Evolutionary conservation across 164 flowering plant species (phyloP), one percentile per base, ranked within the genome.

Genomic region (Piper betle): DNA sequence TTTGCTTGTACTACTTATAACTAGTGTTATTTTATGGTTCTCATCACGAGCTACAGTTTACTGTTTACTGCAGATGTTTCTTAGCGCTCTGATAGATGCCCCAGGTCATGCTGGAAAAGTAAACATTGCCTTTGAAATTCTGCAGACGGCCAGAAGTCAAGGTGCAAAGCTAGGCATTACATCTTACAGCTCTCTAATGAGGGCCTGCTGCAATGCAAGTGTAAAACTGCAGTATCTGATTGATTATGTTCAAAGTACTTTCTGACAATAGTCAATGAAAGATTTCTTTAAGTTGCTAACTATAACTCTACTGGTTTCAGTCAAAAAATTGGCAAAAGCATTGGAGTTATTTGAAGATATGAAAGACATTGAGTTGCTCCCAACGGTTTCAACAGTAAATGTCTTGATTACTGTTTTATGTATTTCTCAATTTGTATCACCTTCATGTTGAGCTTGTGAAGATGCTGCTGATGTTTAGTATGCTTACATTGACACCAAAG

Each of bases 191-290:
- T 93, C 97, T 42, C 69, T 93, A 77, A 90, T 93, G 99, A 96
- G 99, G 62, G 99, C 99, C 39, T 90, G 99, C 74, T 65, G 96
- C 75, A 86, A 86, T 73, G 99, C 85, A 86, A 66, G 93, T 46
- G 50, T 46, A 46, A 15, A 15, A 12, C 50, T 25, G 11, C 38
- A 33, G 4, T 38, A 55, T 6, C 39, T 55, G 37, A 12, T 55
- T 25, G 0, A 55, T 19, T 25, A 2, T 10, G 10, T 19, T 33
- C 9, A 25, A 25, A 7, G 56, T 2, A 20, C 37, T 25, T 57
- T 17, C 52, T 42, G 53, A 25, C 37, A 41, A 42, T 2, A 42
- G 2, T 42, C 7, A 6, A 6, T 42, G 3, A 42, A 42, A 42
- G 11, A 42, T 6, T 42, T 42, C 46, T 55, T 3, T 4, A 19